A percentile compares a stretch with the other conserved stretches of the same genome.
Conservation (phyloP, 1,284 basidiomycete genomes). For the Ceratobasidium sp. region DNA sequence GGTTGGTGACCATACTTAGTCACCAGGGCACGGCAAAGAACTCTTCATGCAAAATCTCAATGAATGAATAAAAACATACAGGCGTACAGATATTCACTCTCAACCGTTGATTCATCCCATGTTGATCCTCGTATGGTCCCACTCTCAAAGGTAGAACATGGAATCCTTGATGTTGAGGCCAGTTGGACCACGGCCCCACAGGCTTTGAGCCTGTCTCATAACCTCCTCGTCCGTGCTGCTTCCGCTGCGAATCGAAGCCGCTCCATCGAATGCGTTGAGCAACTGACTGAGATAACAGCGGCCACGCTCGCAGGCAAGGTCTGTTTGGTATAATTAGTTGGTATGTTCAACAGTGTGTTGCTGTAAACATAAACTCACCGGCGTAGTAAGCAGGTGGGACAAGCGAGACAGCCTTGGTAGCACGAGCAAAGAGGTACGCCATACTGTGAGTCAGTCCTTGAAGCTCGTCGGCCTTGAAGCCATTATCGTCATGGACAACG, state of each 20-base stretch:
- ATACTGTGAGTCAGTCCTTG: constrained; percentile 65
- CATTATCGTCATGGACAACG: constrained; percentile 75
- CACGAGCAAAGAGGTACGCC: constrained; percentile 77
- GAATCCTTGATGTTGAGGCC: constrained; percentile 58
- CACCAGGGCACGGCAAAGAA: no score
- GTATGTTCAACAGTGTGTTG: not conserved
- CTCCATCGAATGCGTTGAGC: constrained; percentile 61
- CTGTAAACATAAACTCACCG: not conserved
- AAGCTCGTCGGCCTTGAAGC: constrained; percentile 68
- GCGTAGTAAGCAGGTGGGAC: constrained; percentile 59
- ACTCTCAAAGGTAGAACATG: constrained; percentile 76
- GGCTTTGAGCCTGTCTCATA: constrained; percentile 56
- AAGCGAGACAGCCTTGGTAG: constrained; percentile 79
- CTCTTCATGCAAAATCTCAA: no score
- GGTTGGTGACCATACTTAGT: no score
- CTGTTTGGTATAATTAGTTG: constrained; percentile 66
- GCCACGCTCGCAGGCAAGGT: constrained; percentile 77
- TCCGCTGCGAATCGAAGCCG: constrained; percentile 45
- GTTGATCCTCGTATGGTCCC: no score
- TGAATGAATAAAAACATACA: no score
- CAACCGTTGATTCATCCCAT: no score
- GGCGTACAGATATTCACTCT: no score
- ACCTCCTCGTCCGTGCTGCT: constrained; percentile 58
- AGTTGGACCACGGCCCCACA: constrained; percentile 65
- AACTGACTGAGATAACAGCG: constrained; percentile 74